Evolutionary conservation across 148 eudicot species (phyloP).

Genomic region (Talinum fruticosum): DNA sequence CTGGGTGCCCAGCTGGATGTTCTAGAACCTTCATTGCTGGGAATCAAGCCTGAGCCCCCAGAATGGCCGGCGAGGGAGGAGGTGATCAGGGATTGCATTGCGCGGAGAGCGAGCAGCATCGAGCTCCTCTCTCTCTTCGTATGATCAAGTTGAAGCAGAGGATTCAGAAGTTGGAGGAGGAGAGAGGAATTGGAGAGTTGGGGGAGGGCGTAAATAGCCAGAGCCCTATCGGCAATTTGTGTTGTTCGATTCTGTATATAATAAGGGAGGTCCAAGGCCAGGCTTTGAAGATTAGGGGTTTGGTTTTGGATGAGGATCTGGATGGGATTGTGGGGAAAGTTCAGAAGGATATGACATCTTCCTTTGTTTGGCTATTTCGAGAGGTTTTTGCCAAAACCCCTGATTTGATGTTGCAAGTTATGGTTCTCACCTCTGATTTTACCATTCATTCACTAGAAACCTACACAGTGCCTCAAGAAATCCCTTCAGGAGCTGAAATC

Average conservation of each 20-base stretch:
- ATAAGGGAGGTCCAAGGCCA: constrained; percentile 50
- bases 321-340: constrained; percentile 37
- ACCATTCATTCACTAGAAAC: constrained; percentile 35
- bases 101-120: constrained; percentile 48
- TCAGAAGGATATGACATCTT: constrained; percentile 54
- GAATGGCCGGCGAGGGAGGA: constrained; percentile 66
- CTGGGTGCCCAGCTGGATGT: constrained; percentile 30
- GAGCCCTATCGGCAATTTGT: constrained; percentile 22
- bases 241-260: constrained; percentile 28
- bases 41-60: constrained; percentile 54
- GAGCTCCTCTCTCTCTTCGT: constrained; percentile 65
- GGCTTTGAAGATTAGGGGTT: constrained; percentile 48
- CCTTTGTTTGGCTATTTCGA: constrained; percentile 64
- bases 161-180: constrained; percentile 23
- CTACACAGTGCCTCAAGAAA: constrained; percentile 5
- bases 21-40: constrained; percentile 52
- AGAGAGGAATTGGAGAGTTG: constrained; percentile 18
- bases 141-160: constrained; percentile 57
- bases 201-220: background rate
- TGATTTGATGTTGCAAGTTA: constrained; percentile 48
- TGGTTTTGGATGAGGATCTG: constrained; percentile 45
- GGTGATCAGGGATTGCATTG: constrained; percentile 41
- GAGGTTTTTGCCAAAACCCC: constrained; percentile 66
- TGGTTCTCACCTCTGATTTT: constrained; percentile 56
- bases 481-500: background rate